phyloP scores from a whole-genome alignment of 108 stramenopile species.

The Nannochloropsis salina region DNA sequence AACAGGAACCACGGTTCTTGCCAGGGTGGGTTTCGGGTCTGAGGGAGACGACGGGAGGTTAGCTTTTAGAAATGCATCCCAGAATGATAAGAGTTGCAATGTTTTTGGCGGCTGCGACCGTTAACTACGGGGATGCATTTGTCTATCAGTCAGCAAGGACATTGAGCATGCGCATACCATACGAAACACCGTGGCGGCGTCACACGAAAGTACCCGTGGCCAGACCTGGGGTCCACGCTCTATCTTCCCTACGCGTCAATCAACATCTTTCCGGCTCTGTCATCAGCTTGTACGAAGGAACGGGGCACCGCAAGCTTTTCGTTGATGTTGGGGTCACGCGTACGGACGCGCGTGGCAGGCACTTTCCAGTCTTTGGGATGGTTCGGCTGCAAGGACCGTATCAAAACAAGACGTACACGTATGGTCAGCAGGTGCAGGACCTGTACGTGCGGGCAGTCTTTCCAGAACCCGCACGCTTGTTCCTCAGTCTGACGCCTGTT shows the following conservation, averaged over 20 bases:
- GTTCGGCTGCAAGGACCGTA: slow-evolving; percentile 6
- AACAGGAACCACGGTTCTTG: too few species aligned
- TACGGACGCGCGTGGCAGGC: not conserved
- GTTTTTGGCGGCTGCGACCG: too few species aligned
- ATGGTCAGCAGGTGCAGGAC: slow-evolving; percentile 1
- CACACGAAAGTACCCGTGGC: not conserved
- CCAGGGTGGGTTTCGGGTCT: too few species aligned
- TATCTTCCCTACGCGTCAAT: not conserved
- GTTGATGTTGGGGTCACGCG: not conserved
- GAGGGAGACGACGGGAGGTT: too few species aligned
- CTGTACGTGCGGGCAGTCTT: not conserved
- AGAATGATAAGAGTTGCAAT: too few species aligned
- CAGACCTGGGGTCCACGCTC: not conserved
- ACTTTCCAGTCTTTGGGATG: not conserved
- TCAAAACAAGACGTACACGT: not conserved
- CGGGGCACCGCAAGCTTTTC: slow-evolving; percentile 7
- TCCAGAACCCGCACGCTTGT: not conserved
- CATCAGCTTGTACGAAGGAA: not conserved
- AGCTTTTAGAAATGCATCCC: too few species aligned
- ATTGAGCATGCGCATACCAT: not conserved
- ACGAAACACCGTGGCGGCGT: not conserved
- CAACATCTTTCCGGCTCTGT: not conserved
- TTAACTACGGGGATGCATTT: not conserved
- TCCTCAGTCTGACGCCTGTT: not conserved
- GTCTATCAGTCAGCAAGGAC: not conserved